A percentile compares a stretch with the other conserved stretches of the same genome.
Evolutionary conservation across 768 basidiomycete genomes (phyloP).

Genomic region (Rhizopogon sp.): DNA sequence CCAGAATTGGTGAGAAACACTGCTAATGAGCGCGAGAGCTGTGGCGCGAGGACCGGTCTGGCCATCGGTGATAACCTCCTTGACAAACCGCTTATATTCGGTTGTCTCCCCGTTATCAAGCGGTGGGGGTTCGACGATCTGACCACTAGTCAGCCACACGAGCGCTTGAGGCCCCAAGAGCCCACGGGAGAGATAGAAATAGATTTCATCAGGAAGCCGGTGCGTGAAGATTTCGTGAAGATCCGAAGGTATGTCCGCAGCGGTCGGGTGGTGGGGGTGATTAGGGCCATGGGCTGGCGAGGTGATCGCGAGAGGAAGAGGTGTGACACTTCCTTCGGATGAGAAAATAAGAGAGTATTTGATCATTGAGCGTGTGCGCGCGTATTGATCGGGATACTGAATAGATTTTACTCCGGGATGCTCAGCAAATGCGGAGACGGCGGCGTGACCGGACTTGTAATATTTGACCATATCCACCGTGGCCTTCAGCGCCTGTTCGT

Average conservation of each 20-base stretch:
- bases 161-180: slow-evolving; percentile 84
- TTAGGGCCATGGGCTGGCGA: slow-evolving; percentile 47
- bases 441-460: slow-evolving; percentile 84
- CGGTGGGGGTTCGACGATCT: slow-evolving; percentile 81
- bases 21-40: slow-evolving; percentile 81
- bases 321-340: slow-evolving; percentile 77
- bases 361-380: slow-evolving; percentile 86
- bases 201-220: slow-evolving; percentile 92
- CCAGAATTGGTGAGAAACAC: slow-evolving; percentile 80
- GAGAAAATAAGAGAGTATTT: slow-evolving; percentile 88
- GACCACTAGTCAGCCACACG: slow-evolving; percentile 90
- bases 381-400: slow-evolving; percentile 81
- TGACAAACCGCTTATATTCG: slow-evolving; percentile 92
- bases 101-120: slow-evolving; percentile 93
- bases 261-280: slow-evolving; percentile 65
- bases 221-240: slow-evolving; percentile 93
- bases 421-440: slow-evolving; percentile 71
- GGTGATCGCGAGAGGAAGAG: slow-evolving; percentile 68
- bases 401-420: slow-evolving; percentile 79
- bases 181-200: slow-evolving; percentile 93
- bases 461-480: slow-evolving; percentile 91
- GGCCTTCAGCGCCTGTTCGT: slow-evolving; percentile 78
- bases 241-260: slow-evolving; percentile 85
- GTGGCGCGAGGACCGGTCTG: slow-evolving; percentile 92
- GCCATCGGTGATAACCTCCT: slow-evolving; percentile 94